These are phyloP conservation scores for Cercis canadensis DNA, from an alignment of 306 rosid species.

Conservation along the genomic window DNA sequence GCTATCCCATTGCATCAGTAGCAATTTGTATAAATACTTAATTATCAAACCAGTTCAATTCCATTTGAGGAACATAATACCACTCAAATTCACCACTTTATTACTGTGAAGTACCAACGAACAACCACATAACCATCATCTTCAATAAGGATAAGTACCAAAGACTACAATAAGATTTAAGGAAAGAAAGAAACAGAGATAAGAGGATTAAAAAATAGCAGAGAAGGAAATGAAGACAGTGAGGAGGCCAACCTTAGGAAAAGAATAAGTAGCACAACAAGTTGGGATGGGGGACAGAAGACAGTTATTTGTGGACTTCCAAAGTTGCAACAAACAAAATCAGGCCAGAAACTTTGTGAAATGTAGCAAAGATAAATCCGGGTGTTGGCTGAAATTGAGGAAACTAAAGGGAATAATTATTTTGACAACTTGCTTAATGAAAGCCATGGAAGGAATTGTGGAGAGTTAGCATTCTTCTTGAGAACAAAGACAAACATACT, in stretches of 20 bases:
- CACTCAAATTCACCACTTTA: slow-evolving; percentile 8
- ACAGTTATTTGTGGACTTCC: not conserved
- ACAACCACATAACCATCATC: slow-evolving; percentile 6
- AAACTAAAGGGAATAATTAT: not conserved
- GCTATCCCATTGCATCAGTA: slow-evolving; percentile 8
- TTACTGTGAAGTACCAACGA: slow-evolving; percentile 21
- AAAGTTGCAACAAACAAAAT: slow-evolving; percentile 1
- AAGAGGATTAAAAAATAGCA: not conserved
- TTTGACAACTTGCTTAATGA: too few relatives aligned
- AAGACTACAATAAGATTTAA: not conserved
- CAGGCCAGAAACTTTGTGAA: not conserved
- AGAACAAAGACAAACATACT: too few relatives aligned
- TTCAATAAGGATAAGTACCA: slow-evolving; percentile 19
- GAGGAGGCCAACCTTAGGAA: slow-evolving; percentile 2
- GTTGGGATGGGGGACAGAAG: not conserved
- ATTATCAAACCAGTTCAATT: slow-evolving; percentile 5
- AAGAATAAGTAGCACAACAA: not conserved
- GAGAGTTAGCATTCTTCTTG: too few relatives aligned
- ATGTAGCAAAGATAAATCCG: not conserved
- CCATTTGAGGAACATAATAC: too few relatives aligned
- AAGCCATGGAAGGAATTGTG: too few relatives aligned
- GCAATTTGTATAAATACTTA: slow-evolving; percentile 15
- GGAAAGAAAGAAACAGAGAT: not conserved
- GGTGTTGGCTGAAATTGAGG: not conserved
- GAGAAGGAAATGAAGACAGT: not conserved